phyloP scores from a whole-genome alignment of 306 rosid genomes.

The Castanospermum australe region DNA sequence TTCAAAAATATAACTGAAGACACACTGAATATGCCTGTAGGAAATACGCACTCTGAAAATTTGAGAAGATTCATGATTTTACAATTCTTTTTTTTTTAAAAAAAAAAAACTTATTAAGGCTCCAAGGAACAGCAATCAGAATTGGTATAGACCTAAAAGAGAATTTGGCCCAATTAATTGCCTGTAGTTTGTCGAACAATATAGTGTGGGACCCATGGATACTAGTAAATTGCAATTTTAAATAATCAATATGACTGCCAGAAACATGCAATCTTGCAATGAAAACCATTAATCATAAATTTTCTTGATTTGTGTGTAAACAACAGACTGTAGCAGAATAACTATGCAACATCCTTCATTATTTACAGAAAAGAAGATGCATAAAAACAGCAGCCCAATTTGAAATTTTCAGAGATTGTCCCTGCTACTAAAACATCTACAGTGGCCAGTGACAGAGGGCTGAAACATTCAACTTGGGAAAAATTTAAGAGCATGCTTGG shows the following conservation, averaged over 20 bases:
- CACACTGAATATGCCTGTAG: not conserved
- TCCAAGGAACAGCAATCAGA: not conserved
- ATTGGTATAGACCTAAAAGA: not conserved
- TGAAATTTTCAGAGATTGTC: conserved; percentile 23
- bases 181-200: not conserved
- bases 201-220: not conserved
- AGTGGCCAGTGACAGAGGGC: conserved; percentile 12
- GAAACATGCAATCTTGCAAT: not conserved
- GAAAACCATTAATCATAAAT: not conserved
- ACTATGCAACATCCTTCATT: conserved; percentile 4
- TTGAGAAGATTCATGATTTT: not conserved
- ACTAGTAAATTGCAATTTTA: not conserved
- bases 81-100: no score
- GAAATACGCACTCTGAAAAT: not conserved
- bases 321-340: not conserved
- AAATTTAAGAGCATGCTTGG: no score
- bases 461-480: conserved; percentile 27
- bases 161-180: not conserved
- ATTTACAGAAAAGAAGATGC: conserved; percentile 13
- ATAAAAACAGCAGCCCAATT: conserved; percentile 26
- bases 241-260: not conserved
- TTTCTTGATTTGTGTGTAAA: not conserved
- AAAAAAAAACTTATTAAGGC: not conserved
- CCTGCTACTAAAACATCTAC: conserved; percentile 12
- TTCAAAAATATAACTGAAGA: not conserved